Conservation (phyloP, 2,329 filamentous ascomycete species). For the Ceratocystis variospora region DNA sequence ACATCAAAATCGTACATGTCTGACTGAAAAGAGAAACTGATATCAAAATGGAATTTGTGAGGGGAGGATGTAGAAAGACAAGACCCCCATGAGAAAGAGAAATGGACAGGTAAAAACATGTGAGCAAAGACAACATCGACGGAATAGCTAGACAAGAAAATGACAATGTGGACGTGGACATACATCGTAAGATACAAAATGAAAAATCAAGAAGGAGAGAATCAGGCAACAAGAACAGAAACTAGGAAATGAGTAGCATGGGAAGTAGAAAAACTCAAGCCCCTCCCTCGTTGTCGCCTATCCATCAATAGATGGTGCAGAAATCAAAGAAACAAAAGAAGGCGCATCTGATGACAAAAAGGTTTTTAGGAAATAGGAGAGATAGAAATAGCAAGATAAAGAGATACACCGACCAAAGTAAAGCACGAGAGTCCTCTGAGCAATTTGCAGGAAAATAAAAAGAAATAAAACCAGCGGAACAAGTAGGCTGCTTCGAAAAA, state of each 20-base stretch:
- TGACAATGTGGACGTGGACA: not conserved
- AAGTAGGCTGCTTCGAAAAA: too few relatives aligned
- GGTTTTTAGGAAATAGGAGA: not conserved
- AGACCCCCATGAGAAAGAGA: not conserved
- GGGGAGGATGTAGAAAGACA: not conserved
- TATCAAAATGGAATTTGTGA: not conserved
- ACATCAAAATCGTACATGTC: not conserved
- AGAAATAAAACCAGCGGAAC: too few relatives aligned
- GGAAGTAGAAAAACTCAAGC: not conserved
- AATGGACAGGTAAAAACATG: not conserved
- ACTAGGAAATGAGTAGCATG: not conserved
- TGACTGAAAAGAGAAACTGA: not conserved
- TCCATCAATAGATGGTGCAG: not conserved
- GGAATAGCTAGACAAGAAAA: not conserved
- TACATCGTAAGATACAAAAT: not conserved
- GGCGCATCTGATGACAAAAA: not conserved
- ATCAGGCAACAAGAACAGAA: not conserved
- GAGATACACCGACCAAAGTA: not conserved
- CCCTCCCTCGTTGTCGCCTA: not conserved
- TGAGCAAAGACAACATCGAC: not conserved
- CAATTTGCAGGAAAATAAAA: too few relatives aligned
- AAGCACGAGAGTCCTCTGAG: too few relatives aligned
- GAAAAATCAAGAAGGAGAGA: not conserved
- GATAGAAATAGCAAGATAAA: not conserved
- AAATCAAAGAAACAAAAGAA: slow-evolving; percentile 4